phyloP scores from a whole-genome alignment of 2,329 filamentous ascomycete species.

The Hortaea werneckii region DNA sequence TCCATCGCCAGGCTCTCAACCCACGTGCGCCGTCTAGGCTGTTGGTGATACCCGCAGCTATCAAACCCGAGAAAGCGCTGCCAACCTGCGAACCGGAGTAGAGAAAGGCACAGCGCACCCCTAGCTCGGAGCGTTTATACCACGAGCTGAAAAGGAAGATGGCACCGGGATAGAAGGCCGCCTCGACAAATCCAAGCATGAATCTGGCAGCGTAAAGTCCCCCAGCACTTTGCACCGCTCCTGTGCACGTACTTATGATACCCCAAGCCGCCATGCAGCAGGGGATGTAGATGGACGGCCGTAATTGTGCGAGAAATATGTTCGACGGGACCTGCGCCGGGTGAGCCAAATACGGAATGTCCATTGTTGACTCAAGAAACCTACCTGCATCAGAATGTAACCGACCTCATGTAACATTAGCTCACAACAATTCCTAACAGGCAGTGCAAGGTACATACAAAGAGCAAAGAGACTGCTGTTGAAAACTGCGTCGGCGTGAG shows the following conservation, averaged over 20 bases:
- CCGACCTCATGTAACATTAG: too few relatives aligned
- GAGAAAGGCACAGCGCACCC: neutral
- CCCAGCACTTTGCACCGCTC: slow-evolving; percentile 24
- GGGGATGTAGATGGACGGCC: slow-evolving; percentile 23
- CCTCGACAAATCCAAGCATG: slow-evolving; percentile 35
- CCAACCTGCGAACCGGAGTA: neutral
- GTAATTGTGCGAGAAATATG: slow-evolving; percentile 28
- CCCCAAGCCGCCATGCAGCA: slow-evolving; percentile 27
- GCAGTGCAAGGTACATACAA: too few relatives aligned
- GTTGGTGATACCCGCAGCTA: neutral
- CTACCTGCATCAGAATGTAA: too few relatives aligned
- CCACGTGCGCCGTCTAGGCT: neutral
- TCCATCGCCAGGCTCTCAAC: neutral
- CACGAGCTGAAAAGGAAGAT: slow-evolving; percentile 42
- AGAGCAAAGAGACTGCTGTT: neutral
- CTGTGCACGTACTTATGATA: slow-evolving; percentile 24
- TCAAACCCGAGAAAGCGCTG: neutral
- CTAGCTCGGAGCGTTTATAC: slow-evolving; percentile 46
- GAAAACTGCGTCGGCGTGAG: neutral
- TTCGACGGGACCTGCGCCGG: slow-evolving; percentile 30
- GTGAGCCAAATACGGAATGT: too few relatives aligned
- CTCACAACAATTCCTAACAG: too few relatives aligned
- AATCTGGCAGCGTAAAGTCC: slow-evolving; percentile 29
- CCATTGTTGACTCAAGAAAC: too few relatives aligned
- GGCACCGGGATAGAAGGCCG: slow-evolving; percentile 33